Evolutionary conservation across 768 basidiomycete species (phyloP).

Genomic region (Trametes meyenii): DNA sequence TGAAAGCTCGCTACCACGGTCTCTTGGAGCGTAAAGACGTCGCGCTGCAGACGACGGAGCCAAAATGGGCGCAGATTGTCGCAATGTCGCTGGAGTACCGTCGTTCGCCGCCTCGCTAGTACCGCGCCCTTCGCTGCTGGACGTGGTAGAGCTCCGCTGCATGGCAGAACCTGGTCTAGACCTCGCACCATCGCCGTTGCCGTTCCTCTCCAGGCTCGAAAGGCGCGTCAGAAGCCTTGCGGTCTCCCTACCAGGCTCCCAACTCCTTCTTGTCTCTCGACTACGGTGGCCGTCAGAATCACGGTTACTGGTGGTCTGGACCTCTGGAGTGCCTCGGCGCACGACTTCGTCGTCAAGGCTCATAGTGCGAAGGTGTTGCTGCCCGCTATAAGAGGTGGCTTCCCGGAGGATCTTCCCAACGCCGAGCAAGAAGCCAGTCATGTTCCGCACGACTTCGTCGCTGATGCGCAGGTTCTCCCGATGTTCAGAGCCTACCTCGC

Average conservation of each 20-base stretch:
- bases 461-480: slow-evolving; percentile 71
- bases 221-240: slow-evolving; percentile 33
- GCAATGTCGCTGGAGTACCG: slow-evolving; percentile 28
- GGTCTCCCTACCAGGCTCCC: slow-evolving; percentile 40
- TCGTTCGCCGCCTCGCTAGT: slow-evolving; percentile 23
- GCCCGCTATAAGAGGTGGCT: slow-evolving; percentile 35
- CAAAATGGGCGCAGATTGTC: slow-evolving; percentile 18
- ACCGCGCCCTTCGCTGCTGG: slow-evolving; percentile 36
- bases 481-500: slow-evolving; percentile 68
- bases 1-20: slow-evolving; percentile 42
- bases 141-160: slow-evolving; percentile 30
- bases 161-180: slow-evolving; percentile 23
- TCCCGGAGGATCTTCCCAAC: slow-evolving; percentile 73
- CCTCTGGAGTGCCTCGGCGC: slow-evolving; percentile 39
- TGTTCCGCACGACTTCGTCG: slow-evolving; percentile 76
- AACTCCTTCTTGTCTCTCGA: slow-evolving; percentile 49
- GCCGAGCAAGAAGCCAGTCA: slow-evolving; percentile 78
- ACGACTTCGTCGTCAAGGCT: slow-evolving; percentile 57
- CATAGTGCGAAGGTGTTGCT: slow-evolving; percentile 50
- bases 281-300: slow-evolving; percentile 62
- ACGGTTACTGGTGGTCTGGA: slow-evolving; percentile 42
- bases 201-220: slow-evolving; percentile 28
- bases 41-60: slow-evolving; percentile 44
- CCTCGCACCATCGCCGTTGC: not conserved
- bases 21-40: slow-evolving; percentile 59